Evolutionary conservation across 1,139 yeast genomes (phyloP).

Genomic region (Scheffersomyces lignicola): DNA sequence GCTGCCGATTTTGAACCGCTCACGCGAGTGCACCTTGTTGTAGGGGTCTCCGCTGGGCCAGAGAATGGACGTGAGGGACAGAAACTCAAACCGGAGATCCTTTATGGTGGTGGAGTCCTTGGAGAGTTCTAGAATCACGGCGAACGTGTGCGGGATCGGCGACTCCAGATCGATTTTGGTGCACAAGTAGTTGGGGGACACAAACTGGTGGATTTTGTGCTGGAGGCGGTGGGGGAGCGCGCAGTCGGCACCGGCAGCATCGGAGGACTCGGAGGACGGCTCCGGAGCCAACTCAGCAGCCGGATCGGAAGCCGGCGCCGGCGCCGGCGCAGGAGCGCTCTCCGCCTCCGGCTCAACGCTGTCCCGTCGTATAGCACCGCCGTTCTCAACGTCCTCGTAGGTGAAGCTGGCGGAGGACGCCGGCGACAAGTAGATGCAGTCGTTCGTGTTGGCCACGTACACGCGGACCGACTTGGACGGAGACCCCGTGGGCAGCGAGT

Average conservation of each 20-base stretch:
- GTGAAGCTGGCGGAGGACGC: slow-evolving; percentile 45
- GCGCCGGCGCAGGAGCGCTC: not conserved
- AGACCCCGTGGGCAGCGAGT: slow-evolving; percentile 18
- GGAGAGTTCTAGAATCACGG: slow-evolving; percentile 40
- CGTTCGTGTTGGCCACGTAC: slow-evolving; percentile 42
- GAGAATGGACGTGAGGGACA: slow-evolving; percentile 35
- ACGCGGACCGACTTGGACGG: slow-evolving; percentile 29
- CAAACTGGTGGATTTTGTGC: slow-evolving; percentile 17
- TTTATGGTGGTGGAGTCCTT: slow-evolving; percentile 31
- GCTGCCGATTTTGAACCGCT: slow-evolving; percentile 49
- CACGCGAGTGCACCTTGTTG: slow-evolving; percentile 39
- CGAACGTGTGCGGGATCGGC: slow-evolving; percentile 50
- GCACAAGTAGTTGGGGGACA: slow-evolving; percentile 41
- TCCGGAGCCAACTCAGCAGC: not conserved
- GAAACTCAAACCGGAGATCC: slow-evolving; percentile 33
- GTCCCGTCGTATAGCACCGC: slow-evolving; percentile 22
- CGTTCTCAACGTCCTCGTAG: slow-evolving; percentile 48
- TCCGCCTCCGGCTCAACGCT: slow-evolving; percentile 3
- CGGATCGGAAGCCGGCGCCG: not conserved
- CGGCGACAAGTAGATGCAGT: slow-evolving; percentile 44
- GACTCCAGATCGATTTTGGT: slow-evolving; percentile 41
- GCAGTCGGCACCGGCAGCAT: too few relatives aligned
- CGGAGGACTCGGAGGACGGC: too few relatives aligned
- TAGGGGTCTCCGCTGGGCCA: slow-evolving; percentile 63
- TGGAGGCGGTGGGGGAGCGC: slow-evolving; percentile 4